These are phyloP conservation scores for Kickxella alabastrina DNA, from an alignment of 192 early-diverging fungal species.

Conservation along the genomic window DNA sequence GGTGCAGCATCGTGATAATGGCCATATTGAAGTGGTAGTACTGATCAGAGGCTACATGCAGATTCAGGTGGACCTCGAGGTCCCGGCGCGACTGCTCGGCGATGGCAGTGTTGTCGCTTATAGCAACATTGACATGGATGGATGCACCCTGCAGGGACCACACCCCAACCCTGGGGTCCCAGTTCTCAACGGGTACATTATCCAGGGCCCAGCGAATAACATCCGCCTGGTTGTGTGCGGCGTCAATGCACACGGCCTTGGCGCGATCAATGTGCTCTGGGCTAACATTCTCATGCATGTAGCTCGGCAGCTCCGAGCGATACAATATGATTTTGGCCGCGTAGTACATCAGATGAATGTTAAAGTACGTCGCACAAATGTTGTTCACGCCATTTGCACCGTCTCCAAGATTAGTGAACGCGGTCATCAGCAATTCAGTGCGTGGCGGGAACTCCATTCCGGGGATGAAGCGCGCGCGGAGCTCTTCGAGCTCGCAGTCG, in stretches of 20 bases:
- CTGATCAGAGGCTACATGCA: constrained; percentile 49
- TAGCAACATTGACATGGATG: constrained; percentile 45
- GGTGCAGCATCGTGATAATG: constrained; percentile 51
- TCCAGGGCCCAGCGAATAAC: constrained; percentile 47
- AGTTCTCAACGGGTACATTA: constrained; percentile 44
- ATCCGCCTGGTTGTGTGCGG: constrained; percentile 46
- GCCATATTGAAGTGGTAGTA: constrained; percentile 54
- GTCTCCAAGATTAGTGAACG: constrained; percentile 13
- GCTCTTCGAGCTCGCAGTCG: constrained; percentile 37
- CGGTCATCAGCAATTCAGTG: constrained; percentile 26
- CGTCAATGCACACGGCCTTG: constrained; percentile 43
- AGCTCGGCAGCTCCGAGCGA: constrained; percentile 48
- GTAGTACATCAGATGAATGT: constrained; percentile 45
- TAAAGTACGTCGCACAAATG: constrained; percentile 30
- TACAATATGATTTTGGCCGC: constrained; percentile 50
- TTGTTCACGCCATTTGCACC: constrained; percentile 18
- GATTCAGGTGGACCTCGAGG: constrained; percentile 43
- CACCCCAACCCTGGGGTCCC: constrained; percentile 47
- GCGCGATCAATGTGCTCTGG: constrained; percentile 32
- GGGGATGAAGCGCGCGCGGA: constrained; percentile 27
- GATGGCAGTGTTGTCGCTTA: constrained; percentile 23
- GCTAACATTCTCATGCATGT: constrained; percentile 30
- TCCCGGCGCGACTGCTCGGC: constrained; percentile 48
- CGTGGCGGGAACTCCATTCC: constrained; percentile 46
- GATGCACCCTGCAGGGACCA: constrained; percentile 52